Conservation (phyloP, 2,329 filamentous ascomycete species). For the Diaporthe aspalathi region DNA sequence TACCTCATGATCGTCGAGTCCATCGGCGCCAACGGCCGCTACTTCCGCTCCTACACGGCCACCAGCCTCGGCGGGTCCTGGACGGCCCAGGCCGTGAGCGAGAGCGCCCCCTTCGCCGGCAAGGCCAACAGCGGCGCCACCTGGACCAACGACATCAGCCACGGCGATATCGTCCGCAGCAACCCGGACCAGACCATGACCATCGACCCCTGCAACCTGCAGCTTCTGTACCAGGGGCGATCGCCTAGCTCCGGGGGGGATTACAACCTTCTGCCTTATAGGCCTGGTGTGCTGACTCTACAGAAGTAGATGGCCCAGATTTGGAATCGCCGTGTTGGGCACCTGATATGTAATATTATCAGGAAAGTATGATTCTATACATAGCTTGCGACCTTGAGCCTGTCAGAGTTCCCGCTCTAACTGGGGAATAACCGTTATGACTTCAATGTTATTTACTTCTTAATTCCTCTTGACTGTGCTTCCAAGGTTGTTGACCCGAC, state of each 20-base stretch:
- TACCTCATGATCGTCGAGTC: slow-evolving; percentile 78
- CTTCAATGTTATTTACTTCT: no score
- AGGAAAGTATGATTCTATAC: no score
- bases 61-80: slow-evolving; percentile 66
- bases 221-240: slow-evolving; percentile 72
- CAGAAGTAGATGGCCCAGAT: neutral
- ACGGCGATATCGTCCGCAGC: slow-evolving; percentile 70
- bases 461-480: no score
- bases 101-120: slow-evolving; percentile 72
- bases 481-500: no score
- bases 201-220: slow-evolving; percentile 72
- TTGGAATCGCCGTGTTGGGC: no score
- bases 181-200: slow-evolving; percentile 71
- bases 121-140: slow-evolving; percentile 72
- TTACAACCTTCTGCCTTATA: slow-evolving; percentile 66
- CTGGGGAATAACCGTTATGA: no score
- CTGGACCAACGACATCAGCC: slow-evolving; percentile 76
- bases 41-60: slow-evolving; percentile 75
- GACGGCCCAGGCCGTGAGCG: slow-evolving; percentile 67
- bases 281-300: slow-evolving; percentile 66
- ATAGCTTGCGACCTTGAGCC: no score
- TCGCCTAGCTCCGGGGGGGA: slow-evolving; percentile 54
- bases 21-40: slow-evolving; percentile 67
- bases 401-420: no score
- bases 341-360: no score